Percentiles rank a stretch among this genome's conserved stretches.
Conservation (phyloP, 2,329 filamentous ascomycete genomes). For the Zasmidium cellare region DNA sequence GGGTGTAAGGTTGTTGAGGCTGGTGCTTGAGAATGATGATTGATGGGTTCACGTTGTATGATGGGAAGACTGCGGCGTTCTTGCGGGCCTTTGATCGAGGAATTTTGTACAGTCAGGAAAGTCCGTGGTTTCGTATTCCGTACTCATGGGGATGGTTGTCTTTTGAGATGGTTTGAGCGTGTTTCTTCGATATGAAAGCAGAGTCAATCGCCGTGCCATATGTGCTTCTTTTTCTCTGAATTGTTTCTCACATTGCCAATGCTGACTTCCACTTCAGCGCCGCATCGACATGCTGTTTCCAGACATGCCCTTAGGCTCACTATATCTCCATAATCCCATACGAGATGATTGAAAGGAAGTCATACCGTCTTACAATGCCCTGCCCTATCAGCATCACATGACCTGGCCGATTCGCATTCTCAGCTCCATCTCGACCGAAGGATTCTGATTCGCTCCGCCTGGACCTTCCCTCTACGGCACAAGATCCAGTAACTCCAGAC, state of each 20-base stretch:
- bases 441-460: not conserved
- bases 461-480: not conserved
- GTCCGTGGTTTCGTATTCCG: not conserved
- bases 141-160: not conserved
- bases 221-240: no score
- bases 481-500: not conserved
- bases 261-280: no score
- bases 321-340: no score
- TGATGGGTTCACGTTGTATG: not conserved
- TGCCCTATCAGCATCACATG: not conserved
- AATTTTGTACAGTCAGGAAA: not conserved
- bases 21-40: slow-evolving; percentile 23
- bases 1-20: slow-evolving; percentile 63
- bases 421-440: no score
- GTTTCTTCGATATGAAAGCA: not conserved
- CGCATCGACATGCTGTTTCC: no score
- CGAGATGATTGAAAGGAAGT: no score
- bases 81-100: no score
- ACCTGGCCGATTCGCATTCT: not conserved
- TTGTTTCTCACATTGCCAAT: no score
- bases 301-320: no score
- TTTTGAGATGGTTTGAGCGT: not conserved
- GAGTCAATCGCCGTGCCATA: no score
- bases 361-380: not conserved
- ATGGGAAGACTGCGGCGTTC: not conserved